Conservation (phyloP, 2,329 filamentous ascomycete species). For the Diaporthe sp. region DNA sequence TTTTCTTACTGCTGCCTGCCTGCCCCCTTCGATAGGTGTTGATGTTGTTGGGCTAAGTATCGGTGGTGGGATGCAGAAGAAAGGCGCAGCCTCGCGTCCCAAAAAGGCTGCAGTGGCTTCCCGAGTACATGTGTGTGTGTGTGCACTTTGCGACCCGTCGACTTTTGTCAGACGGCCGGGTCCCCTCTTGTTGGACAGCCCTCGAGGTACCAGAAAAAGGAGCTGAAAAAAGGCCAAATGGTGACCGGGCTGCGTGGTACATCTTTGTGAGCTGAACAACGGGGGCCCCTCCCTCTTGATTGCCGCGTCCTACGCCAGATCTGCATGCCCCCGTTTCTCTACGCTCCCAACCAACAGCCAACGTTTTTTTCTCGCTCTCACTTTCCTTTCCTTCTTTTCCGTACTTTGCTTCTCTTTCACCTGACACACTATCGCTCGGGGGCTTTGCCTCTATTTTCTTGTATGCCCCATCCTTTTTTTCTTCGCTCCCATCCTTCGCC, state of each 20-base stretch:
- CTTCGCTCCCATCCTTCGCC: not conserved
- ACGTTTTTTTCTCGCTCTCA: not conserved
- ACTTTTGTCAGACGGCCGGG: conserved; percentile 26
- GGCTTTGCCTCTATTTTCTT: conserved; percentile 2
- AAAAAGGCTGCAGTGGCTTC: not conserved
- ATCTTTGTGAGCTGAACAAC: conserved; percentile 23
- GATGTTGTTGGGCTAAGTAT: not conserved
- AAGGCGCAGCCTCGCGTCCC: conserved; percentile 23
- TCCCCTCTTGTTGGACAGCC: conserved; percentile 1
- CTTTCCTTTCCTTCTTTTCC: not conserved
- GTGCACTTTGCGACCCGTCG: not conserved
- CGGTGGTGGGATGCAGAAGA: not conserved
- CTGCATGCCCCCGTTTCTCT: conserved; percentile 20
- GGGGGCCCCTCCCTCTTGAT: conserved; percentile 11
- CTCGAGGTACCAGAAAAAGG: not conserved
- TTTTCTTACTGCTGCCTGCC: conserved; percentile 8
- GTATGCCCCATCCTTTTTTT: not conserved
- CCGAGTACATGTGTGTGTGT: not conserved
- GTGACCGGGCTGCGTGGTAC: not conserved
- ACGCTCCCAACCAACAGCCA: conserved; percentile 12
- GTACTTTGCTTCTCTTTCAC: not conserved
- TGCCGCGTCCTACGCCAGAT: conserved; percentile 27
- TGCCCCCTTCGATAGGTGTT: not conserved
- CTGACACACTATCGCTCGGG: not conserved
- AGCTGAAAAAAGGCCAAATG: conserved; percentile 8